These are phyloP conservation scores for Acarospora socialis DNA, from an alignment of 2,329 filamentous ascomycete genomes.

Conservation along the genomic window DNA sequence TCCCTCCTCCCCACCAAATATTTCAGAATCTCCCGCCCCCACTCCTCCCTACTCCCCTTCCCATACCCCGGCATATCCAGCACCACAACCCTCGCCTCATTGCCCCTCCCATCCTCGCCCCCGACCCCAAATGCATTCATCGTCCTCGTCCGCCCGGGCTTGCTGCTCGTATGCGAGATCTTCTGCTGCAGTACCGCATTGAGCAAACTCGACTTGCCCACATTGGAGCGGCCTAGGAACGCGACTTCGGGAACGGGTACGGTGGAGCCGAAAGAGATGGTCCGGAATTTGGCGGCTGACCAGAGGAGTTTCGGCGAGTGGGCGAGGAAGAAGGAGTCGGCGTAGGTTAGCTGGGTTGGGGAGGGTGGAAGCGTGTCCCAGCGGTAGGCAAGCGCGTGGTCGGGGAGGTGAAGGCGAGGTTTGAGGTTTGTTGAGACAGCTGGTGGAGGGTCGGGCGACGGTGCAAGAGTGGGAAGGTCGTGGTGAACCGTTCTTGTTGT, in stretches of 20 bases:
- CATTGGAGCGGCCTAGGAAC: conserved; percentile 56
- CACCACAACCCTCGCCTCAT: conserved; percentile 35
- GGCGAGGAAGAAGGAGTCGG: conserved; percentile 35
- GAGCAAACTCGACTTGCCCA: conserved; percentile 53
- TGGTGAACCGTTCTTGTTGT: too few species aligned
- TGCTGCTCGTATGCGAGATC: conserved; percentile 37
- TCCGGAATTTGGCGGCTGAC: conserved; percentile 44
- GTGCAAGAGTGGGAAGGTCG: too few species aligned
- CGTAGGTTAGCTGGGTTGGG: conserved; percentile 23
- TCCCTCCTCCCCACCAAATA: conserved; percentile 49
- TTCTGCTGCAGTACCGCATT: conserved; percentile 45
- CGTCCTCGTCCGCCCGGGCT: conserved; percentile 13
- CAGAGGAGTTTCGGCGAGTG: conserved; percentile 48
- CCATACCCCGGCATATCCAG: conserved; percentile 63
- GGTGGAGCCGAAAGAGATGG: conserved; percentile 34
- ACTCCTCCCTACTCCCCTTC: conserved; percentile 43
- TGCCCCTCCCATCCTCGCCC: conserved; percentile 11
- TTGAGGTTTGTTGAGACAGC: background rate
- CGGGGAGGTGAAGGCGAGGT: conserved; percentile 15
- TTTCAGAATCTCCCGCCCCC: conserved; percentile 55
- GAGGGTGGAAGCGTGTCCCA: conserved; percentile 33
- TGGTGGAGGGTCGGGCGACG: too few species aligned
- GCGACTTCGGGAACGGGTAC: conserved; percentile 44
- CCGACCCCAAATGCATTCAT: conserved; percentile 19
- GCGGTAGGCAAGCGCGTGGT: conserved; percentile 29